phyloP scores from a whole-genome alignment of 306 rosid genomes.

The Malus sieversii region DNA sequence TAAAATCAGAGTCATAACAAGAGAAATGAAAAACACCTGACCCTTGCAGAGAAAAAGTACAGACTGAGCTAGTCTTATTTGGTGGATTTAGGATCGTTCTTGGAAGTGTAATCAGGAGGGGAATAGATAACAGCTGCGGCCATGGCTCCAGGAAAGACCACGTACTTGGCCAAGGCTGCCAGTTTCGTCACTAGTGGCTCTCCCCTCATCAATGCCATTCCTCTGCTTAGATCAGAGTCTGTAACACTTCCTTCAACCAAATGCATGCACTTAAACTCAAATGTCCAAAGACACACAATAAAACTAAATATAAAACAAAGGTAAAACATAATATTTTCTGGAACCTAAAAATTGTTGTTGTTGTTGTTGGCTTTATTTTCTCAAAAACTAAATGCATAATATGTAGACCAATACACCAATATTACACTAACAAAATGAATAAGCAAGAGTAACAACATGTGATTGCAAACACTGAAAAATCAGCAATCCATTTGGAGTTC shows the following conservation, averaged over 20 bases:
- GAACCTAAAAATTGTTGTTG: not conserved
- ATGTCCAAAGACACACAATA: not conserved
- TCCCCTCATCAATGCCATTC: constrained; percentile 33
- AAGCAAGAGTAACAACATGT: too few relatives aligned
- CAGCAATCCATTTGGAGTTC: too few relatives aligned
- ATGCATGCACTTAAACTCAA: not conserved
- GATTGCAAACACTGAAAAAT: too few relatives aligned
- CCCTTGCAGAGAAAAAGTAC: not conserved
- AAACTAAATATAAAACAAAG: not conserved
- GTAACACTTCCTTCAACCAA: not conserved
- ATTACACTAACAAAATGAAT: too few relatives aligned
- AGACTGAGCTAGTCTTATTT: constrained; percentile 1
- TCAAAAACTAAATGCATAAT: too few relatives aligned
- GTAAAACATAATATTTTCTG: not conserved
- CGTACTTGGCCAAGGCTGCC: constrained; percentile 21
- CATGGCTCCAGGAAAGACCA: constrained; percentile 38
- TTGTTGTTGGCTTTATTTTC: too few relatives aligned
- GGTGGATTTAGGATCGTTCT: constrained; percentile 2
- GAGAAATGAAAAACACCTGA: not conserved
- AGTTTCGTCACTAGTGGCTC: constrained; percentile 32
- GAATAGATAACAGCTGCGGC: constrained; percentile 28
- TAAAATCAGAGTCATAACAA: not conserved
- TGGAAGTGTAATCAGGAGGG: constrained; percentile 26
- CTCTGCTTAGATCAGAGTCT: not conserved
- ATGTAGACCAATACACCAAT: too few relatives aligned